Conservation (phyloP, 345 rosid species). For the Kandelia obovata region DNA sequence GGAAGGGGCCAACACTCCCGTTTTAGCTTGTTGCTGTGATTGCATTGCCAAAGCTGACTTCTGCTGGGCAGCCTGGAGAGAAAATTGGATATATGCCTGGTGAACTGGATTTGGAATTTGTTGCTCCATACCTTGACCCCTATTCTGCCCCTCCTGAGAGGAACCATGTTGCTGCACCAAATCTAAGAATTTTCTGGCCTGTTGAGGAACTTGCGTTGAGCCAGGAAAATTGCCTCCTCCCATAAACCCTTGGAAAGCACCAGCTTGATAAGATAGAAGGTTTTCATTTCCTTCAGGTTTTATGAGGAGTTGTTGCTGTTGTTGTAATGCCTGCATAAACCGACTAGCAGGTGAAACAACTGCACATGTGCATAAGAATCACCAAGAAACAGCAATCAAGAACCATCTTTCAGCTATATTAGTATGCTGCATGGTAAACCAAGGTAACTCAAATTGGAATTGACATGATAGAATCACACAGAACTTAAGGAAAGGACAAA, state of each 20-base stretch:
- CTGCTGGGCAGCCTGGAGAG: constrained; percentile 61
- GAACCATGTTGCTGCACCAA: constrained; percentile 56
- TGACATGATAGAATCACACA: not conserved
- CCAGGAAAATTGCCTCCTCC: constrained; percentile 66
- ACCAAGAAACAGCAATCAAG: no score
- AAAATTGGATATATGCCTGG: constrained; percentile 82
- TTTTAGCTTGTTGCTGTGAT: constrained; percentile 69
- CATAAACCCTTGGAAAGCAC: constrained; percentile 62
- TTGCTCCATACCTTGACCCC: constrained; percentile 55
- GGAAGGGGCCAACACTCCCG: constrained; percentile 56
- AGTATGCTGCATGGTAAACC: no score
- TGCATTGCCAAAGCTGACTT: constrained; percentile 51
- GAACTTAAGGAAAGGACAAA: not conserved
- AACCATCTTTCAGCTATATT: not conserved
- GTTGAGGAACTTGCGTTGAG: constrained; percentile 78
- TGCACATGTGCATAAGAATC: no score
- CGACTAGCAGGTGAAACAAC: no score
- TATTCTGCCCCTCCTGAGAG: constrained; percentile 64
- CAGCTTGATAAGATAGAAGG: constrained; percentile 73
- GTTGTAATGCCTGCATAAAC: constrained; percentile 54
- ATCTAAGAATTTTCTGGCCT: constrained; percentile 73
- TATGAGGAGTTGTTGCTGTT: constrained; percentile 51
- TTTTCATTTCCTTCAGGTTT: constrained; percentile 71
- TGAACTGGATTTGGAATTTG: constrained; percentile 69
- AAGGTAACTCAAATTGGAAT: no score